A percentile compares a stretch with the other conserved stretches of the same genome.
These are phyloP conservation scores for Solanum megistacrolobum DNA, from an alignment of 257 asterid genomes.

Conservation along the genomic window DNA sequence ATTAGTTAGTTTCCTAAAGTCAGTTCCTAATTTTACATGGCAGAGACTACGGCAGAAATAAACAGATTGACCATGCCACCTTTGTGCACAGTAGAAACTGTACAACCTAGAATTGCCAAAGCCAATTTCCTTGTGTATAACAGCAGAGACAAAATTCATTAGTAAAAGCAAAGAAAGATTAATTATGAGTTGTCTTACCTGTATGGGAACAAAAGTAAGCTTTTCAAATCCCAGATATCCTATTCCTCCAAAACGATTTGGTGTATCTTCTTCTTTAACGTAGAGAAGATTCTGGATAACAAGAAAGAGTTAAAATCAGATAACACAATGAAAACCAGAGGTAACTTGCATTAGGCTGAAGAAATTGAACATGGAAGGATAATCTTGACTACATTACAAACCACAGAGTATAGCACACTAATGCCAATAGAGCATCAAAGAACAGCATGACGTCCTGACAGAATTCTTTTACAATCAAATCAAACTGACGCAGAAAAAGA, in stretches of 20 bases:
- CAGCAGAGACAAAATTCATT: neutral
- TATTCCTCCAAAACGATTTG: constrained; percentile 81
- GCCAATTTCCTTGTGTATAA: neutral
- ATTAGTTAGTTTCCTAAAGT: neutral
- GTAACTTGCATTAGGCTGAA: neutral
- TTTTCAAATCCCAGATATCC: constrained; percentile 85
- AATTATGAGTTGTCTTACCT: constrained; percentile 34
- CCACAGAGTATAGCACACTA: neutral
- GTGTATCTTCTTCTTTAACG: constrained; percentile 68
- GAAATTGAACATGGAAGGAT: neutral
- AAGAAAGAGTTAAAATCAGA: constrained; percentile 9
- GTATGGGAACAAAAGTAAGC: constrained; percentile 92
- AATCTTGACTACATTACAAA: neutral
- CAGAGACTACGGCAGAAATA: neutral
- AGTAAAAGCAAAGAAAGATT: neutral
- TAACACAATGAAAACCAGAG: neutral
- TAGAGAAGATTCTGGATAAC: constrained; percentile 72
- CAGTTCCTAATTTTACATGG: neutral
- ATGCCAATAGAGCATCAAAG: neutral
- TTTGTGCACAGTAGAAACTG: neutral
- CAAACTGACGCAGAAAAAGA: neutral
- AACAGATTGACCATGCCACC: constrained; percentile 1
- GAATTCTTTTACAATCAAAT: neutral
- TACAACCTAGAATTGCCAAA: neutral
- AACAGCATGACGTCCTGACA: neutral